Evolutionary conservation across 257 asterid genomes (phyloP).

Genomic region (Capsicum baccatum): DNA sequence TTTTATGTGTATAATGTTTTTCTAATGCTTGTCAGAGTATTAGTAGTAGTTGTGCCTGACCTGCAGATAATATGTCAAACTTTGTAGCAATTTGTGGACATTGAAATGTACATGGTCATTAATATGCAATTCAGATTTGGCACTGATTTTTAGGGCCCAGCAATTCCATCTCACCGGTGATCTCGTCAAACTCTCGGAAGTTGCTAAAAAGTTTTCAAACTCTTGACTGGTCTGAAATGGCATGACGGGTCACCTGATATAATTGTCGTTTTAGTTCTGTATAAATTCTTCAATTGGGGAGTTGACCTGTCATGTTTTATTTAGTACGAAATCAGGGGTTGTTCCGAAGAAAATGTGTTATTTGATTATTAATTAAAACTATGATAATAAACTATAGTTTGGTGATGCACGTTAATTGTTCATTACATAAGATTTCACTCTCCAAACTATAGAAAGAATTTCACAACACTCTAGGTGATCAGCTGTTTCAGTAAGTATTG

Average conservation of each 20-base stretch:
- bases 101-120: not conserved
- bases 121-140: conserved; percentile 11
- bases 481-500: conserved; percentile 4
- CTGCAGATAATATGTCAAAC: not conserved
- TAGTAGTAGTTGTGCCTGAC: not conserved
- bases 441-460: conserved; percentile 11
- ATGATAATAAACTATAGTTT: not conserved
- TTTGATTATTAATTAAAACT: not conserved
- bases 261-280: not conserved
- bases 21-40: not conserved
- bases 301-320: conserved; percentile 6
- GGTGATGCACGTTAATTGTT: not conserved
- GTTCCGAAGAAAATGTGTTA: not conserved
- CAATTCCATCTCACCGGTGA: not conserved
- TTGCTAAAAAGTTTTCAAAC: not conserved
- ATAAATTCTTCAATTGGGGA: conserved; percentile 4
- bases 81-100: not conserved
- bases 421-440: conserved; percentile 19
- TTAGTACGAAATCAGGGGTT: not conserved
- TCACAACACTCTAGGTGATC: not conserved
- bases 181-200: not conserved
- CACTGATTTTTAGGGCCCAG: not conserved
- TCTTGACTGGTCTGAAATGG: not conserved
- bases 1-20: not conserved
- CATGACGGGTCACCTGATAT: not conserved